Percentiles rank a stretch among this genome's conserved stretches.
Evolutionary conservation across 1,284 basidiomycete genomes (phyloP).

Genomic region (Marasmius oreades): DNA sequence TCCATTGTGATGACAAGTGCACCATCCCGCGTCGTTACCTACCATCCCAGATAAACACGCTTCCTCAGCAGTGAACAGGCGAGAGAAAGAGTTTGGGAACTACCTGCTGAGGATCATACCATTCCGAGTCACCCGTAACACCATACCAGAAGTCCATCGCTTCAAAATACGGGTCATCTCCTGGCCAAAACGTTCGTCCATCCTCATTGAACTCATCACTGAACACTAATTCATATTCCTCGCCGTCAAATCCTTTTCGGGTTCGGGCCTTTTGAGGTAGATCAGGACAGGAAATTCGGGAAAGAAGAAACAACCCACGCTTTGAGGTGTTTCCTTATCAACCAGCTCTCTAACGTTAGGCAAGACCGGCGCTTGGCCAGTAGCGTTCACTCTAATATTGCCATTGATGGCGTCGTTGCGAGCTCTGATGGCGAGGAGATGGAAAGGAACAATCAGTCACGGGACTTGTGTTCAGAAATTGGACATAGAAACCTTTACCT

Average conservation of each 20-base stretch:
- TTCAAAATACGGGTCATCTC: constrained; percentile 77
- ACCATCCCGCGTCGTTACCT: constrained; percentile 67
- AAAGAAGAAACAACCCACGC: constrained; percentile 37
- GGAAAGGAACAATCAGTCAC: background rate
- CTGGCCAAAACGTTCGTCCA: constrained; percentile 67
- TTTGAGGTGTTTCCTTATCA: constrained; percentile 63
- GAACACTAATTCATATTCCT: constrained; percentile 67
- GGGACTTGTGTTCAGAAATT: background rate
- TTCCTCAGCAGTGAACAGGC: background rate
- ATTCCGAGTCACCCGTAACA: constrained; percentile 61
- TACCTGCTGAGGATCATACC: constrained; percentile 73
- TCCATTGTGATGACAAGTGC: constrained; percentile 73
- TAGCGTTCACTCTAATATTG: constrained; percentile 65
- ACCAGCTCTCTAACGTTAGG: constrained; percentile 61
- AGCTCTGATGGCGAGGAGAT: background rate
- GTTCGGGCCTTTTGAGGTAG: constrained; percentile 37
- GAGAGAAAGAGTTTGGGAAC: background rate
- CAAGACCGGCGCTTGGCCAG: constrained; percentile 33
- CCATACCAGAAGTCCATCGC: constrained; percentile 67
- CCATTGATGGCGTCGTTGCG: constrained; percentile 45
- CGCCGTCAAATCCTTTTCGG: constrained; percentile 63
- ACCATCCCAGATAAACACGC: background rate
- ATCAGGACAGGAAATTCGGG: background rate
- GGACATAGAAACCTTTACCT: constrained; percentile 35
- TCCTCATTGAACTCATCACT: constrained; percentile 81